Evolutionary conservation across 2,329 filamentous ascomycete species (phyloP).

Genomic region (Ascochyta fabae): DNA sequence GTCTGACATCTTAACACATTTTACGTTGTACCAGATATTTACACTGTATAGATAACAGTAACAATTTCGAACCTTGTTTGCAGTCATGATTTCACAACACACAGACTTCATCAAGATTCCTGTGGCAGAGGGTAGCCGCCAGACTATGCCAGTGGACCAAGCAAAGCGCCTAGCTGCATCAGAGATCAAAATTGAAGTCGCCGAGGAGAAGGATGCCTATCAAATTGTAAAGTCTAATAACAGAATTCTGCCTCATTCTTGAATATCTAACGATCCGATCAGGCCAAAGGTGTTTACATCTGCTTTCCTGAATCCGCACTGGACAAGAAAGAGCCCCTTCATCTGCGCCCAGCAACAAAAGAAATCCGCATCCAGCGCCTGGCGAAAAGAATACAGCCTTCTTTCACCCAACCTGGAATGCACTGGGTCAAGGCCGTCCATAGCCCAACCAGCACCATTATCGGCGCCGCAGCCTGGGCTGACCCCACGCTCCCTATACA

Average conservation of each 20-base stretch:
- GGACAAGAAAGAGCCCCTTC: constrained; percentile 30
- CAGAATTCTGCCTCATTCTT: background rate
- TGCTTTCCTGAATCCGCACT: constrained; percentile 31
- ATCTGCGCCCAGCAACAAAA: constrained; percentile 19
- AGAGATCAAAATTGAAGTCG: constrained; percentile 28
- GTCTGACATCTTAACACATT: background rate
- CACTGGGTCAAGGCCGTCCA: constrained; percentile 39
- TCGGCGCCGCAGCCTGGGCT: constrained; percentile 41
- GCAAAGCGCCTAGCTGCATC: constrained; percentile 24
- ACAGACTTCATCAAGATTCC: constrained; percentile 27
- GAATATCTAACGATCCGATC: background rate
- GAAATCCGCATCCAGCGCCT: constrained; percentile 27
- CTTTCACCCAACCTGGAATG: constrained; percentile 23
- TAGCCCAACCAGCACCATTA: constrained; percentile 22
- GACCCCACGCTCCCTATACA: constrained; percentile 26
- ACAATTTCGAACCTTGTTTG: too few relatives aligned
- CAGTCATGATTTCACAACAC: constrained; percentile 21
- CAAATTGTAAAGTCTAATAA: constrained; percentile 21
- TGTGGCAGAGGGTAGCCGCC: constrained; percentile 1
- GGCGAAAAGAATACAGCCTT: constrained; percentile 28
- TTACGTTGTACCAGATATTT: too few relatives aligned
- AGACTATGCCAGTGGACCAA: constrained; percentile 31
- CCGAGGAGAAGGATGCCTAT: constrained; percentile 23
- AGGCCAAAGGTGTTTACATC: constrained; percentile 40
- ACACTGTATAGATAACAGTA: too few relatives aligned